Conservation (phyloP, 2,329 filamentous ascomycete genomes). For the Neonectria magnoliae region DNA sequence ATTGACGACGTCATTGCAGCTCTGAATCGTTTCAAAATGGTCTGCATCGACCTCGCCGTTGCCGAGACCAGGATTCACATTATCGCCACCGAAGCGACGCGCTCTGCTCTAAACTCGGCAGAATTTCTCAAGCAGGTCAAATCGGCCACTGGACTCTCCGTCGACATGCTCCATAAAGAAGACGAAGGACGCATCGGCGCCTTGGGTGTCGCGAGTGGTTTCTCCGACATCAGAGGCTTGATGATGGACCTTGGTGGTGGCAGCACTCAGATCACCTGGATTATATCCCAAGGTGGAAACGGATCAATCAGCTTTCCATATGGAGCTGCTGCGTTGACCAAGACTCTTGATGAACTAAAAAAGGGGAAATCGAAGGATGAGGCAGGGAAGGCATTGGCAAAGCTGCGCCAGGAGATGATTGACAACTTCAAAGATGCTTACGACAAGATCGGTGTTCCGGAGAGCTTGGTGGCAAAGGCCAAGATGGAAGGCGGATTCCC, state of each 20-base stretch:
- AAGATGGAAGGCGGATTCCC: slow-evolving; percentile 24
- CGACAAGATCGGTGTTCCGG: slow-evolving; percentile 18
- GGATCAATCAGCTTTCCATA: slow-evolving; percentile 27
- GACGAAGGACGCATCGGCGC: slow-evolving; percentile 27
- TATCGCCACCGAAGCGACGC: slow-evolving; percentile 27
- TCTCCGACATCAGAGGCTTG: slow-evolving; percentile 24
- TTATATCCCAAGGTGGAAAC: slow-evolving; percentile 25
- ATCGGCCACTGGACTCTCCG: slow-evolving; percentile 2
- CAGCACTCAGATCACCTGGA: slow-evolving; percentile 30
- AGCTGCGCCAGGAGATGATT: slow-evolving; percentile 20
- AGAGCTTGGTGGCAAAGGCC: slow-evolving; percentile 12
- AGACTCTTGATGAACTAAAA: slow-evolving; percentile 16
- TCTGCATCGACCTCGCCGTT: slow-evolving; percentile 24
- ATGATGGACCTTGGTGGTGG: slow-evolving; percentile 31
- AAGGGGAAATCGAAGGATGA: slow-evolving; percentile 24
- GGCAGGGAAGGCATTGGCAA: slow-evolving; percentile 20
- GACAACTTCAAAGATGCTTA: slow-evolving; percentile 20
- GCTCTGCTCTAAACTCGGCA: slow-evolving; percentile 25
- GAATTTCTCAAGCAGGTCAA: slow-evolving; percentile 21
- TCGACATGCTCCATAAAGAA: slow-evolving; percentile 26
- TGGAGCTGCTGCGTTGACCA: slow-evolving; percentile 25
- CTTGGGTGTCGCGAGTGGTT: slow-evolving; percentile 25
- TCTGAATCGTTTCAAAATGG: slow-evolving; percentile 25
- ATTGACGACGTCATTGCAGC: slow-evolving; percentile 26
- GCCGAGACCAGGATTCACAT: slow-evolving; percentile 16